phyloP scores from a whole-genome alignment of 2,329 filamentous ascomycete species.

The Aquanectria penicillioides region DNA sequence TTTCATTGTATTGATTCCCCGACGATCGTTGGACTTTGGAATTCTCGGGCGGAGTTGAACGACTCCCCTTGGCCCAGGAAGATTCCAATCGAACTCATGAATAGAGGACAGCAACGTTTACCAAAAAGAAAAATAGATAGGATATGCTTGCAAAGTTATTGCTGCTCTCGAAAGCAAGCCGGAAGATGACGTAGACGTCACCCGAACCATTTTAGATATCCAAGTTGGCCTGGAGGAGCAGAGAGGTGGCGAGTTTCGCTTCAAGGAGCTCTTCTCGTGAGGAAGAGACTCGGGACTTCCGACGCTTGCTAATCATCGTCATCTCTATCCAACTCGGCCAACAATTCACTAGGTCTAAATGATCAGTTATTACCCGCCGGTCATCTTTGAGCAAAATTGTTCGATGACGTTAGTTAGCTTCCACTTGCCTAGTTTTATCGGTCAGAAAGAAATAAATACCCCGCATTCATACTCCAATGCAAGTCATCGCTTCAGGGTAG shows the following conservation, averaged over 20 bases:
- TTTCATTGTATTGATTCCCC: constrained; percentile 19
- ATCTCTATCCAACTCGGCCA: constrained; percentile 41
- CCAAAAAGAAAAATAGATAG: not conserved
- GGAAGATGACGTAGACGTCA: constrained; percentile 39
- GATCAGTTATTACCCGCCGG: constrained; percentile 47
- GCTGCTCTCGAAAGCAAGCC: constrained; percentile 36
- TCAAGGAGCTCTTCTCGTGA: constrained; percentile 35
- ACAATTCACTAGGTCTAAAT: constrained; percentile 39
- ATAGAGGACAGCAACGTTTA: too few species aligned
- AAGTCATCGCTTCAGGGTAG: constrained; percentile 47
- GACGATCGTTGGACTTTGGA: not conserved
- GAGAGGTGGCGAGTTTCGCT: constrained; percentile 43
- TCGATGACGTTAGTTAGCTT: constrained; percentile 54
- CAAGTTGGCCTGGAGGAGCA: constrained; percentile 39
- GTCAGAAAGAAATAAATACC: constrained; percentile 53
- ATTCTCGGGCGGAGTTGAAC: not conserved
- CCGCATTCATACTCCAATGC: constrained; percentile 50
- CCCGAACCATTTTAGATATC: constrained; percentile 55
- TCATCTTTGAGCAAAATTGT: constrained; percentile 49
- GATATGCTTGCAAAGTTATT: constrained; percentile 46
- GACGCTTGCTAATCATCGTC: constrained; percentile 34
- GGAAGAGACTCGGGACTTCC: constrained; percentile 17
- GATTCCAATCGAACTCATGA: not conserved
- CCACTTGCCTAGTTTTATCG: constrained; percentile 56
- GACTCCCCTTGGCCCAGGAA: not conserved